Conservation (phyloP, 1,284 basidiomycete species). For the Puccinia polysora region DNA sequence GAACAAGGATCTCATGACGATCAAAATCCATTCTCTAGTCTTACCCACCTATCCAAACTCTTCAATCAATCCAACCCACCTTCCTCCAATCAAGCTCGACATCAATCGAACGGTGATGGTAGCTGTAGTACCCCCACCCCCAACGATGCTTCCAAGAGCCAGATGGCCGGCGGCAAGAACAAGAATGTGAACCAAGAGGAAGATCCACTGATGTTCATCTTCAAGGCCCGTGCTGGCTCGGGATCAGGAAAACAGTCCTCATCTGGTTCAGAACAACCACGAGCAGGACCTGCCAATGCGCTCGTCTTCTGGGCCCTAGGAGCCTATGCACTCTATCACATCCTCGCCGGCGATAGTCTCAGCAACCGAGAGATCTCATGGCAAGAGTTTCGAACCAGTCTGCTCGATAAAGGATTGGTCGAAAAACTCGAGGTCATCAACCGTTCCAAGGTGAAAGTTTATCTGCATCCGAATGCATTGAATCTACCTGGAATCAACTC, state of each 20-base stretch:
- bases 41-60: conserved; percentile 20
- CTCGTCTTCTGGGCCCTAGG: conserved; percentile 55
- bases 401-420: conserved; percentile 92
- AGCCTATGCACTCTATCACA: conserved; percentile 66
- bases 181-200: too few species aligned
- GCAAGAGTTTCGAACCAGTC: conserved; percentile 94
- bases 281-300: neutral
- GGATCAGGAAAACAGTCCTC: neutral
- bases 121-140: too few species aligned
- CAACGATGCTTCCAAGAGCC: too few species aligned
- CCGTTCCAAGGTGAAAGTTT: conserved; percentile 78
- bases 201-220: too few species aligned
- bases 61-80: neutral
- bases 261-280: conserved; percentile 10
- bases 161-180: too few species aligned
- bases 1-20: neutral
- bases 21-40: conserved; percentile 16
- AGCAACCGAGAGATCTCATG: conserved; percentile 84
- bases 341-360: conserved; percentile 57
- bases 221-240: too few species aligned
- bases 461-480: conserved; percentile 72
- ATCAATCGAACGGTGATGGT: too few species aligned
- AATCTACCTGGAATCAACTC: conserved; percentile 65
- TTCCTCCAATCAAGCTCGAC: neutral
- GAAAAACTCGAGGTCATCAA: conserved; percentile 92